A percentile compares a stretch with the other conserved stretches of the same genome.
Conservation (phyloP, 495 filamentous ascomycete genomes). For the Penicillium turbatum region DNA sequence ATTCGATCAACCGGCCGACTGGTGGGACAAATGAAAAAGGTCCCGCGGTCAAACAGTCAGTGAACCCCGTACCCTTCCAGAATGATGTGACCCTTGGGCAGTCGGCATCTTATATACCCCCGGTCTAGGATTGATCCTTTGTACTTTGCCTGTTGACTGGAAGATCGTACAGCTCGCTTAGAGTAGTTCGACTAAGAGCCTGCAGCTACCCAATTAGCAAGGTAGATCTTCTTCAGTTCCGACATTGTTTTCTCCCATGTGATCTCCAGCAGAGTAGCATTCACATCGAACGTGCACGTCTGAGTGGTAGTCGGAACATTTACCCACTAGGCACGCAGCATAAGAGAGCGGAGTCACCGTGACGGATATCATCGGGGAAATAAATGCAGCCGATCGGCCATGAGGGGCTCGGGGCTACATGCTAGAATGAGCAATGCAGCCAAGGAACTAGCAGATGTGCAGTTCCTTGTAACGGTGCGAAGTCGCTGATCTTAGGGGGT, state of each 20-base stretch:
- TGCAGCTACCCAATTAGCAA: background rate
- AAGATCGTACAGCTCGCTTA: constrained; percentile 12
- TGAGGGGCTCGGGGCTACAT: constrained; percentile 11
- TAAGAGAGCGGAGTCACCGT: background rate
- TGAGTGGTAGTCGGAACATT: background rate
- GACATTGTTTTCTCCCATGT: background rate
- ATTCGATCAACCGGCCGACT: background rate
- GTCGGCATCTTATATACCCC: constrained; percentile 5
- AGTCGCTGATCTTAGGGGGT: constrained; percentile 3
- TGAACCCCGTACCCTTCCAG: background rate
- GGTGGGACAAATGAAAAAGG: background rate
- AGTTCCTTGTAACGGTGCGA: constrained; percentile 12
- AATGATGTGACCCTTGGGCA: background rate
- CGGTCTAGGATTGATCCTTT: background rate
- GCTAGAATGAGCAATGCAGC: constrained; percentile 11
- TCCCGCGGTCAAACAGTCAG: background rate
- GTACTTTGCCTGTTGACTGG: background rate
- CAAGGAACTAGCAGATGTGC: constrained; percentile 12
- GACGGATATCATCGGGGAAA: constrained; percentile 3
- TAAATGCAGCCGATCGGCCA: constrained; percentile 9
- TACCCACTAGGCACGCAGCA: background rate
- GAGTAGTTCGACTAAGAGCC: background rate
- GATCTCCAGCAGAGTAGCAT: background rate
- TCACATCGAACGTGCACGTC: background rate
- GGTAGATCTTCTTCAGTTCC: background rate